These are phyloP conservation scores for Aaosphaeria arxii DNA, from an alignment of 2,329 filamentous ascomycete genomes.

Conservation along the genomic window DNA sequence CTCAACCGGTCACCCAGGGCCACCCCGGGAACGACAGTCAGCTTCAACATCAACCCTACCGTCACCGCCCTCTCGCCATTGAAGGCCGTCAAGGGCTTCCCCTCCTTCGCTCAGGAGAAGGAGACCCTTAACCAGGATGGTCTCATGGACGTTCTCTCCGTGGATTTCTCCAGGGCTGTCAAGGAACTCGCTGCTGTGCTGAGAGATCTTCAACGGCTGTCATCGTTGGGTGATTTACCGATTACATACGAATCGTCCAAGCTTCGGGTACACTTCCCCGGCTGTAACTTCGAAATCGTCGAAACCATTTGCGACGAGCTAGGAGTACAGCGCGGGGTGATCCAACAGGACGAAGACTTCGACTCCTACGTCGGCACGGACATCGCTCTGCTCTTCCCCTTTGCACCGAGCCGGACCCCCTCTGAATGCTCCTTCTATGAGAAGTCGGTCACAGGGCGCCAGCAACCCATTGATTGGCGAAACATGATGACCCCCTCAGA, in stretches of 20 bases:
- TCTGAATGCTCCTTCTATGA: conserved; percentile 48
- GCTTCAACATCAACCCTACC: conserved; percentile 85
- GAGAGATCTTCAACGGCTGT: conserved; percentile 76
- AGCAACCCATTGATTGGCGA: conserved; percentile 50
- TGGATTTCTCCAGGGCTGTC: conserved; percentile 82
- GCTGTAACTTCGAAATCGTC: conserved; percentile 79
- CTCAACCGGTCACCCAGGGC: conserved; percentile 58
- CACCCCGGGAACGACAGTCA: conserved; percentile 75
- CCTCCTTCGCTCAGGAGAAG: conserved; percentile 34
- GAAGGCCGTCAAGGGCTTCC: conserved; percentile 55
- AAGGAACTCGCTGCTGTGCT: conserved; percentile 78
- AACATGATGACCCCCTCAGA: conserved; percentile 51
- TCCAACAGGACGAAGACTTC: conserved; percentile 78
- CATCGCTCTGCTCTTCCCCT: conserved; percentile 81
- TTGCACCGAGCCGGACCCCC: conserved; percentile 62
- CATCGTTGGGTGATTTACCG: conserved; percentile 77
- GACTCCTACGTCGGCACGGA: conserved; percentile 64
- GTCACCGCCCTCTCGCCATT: conserved; percentile 83
- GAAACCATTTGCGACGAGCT: conserved; percentile 83
- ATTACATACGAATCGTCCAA: conserved; percentile 68
- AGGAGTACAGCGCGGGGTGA: conserved; percentile 74
- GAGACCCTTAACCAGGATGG: conserved; percentile 76
- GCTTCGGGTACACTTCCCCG: conserved; percentile 83
- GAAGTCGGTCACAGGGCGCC: conserved; percentile 37
- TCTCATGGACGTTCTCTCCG: conserved; percentile 78